Conservation (phyloP, 805 yeast genomes). For the Saturnispora gosingensis region DNA sequence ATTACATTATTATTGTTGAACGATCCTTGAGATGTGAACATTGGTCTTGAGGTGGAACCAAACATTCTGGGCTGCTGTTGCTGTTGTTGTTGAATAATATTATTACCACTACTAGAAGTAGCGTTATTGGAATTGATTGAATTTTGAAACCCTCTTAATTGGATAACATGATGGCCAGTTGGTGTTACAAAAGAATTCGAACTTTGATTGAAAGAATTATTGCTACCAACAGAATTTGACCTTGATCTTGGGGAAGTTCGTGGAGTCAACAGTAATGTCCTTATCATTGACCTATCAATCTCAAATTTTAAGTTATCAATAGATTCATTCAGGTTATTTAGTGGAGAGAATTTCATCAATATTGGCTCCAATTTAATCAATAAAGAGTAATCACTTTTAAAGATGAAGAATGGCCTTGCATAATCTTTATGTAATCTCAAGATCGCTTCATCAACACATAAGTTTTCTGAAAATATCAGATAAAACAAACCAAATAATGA, state of each 20-base stretch:
- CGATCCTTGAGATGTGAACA: neutral
- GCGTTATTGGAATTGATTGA: neutral
- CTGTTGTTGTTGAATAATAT: neutral
- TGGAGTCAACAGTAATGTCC: slow-evolving; percentile 19
- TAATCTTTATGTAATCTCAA: slow-evolving; percentile 50
- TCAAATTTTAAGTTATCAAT: slow-evolving; percentile 13
- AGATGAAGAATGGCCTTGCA: slow-evolving; percentile 77
- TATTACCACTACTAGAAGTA: neutral
- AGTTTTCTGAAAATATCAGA: slow-evolving; percentile 57
- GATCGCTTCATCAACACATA: slow-evolving; percentile 55
- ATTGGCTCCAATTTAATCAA: slow-evolving; percentile 56
- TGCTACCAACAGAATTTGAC: neutral
- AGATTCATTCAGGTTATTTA: slow-evolving; percentile 1
- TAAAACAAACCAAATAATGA: slow-evolving; percentile 66
- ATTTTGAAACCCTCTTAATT: slow-evolving; percentile 19
- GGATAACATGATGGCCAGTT: slow-evolving; percentile 26
- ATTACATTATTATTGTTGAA: neutral
- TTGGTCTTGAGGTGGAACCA: neutral
- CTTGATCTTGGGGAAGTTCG: slow-evolving; percentile 9
- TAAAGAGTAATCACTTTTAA: slow-evolving; percentile 63
- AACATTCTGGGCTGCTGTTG: neutral
- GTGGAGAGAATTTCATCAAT: slow-evolving; percentile 53
- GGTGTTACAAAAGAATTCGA: slow-evolving; percentile 18
- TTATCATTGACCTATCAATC: slow-evolving; percentile 15
- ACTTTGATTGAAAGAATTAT: neutral